Evolutionary conservation across 495 filamentous ascomycete genomes (phyloP), one percentile per base, ranked within the genome.

Genomic region (Penicillium flavigenum): DNA sequence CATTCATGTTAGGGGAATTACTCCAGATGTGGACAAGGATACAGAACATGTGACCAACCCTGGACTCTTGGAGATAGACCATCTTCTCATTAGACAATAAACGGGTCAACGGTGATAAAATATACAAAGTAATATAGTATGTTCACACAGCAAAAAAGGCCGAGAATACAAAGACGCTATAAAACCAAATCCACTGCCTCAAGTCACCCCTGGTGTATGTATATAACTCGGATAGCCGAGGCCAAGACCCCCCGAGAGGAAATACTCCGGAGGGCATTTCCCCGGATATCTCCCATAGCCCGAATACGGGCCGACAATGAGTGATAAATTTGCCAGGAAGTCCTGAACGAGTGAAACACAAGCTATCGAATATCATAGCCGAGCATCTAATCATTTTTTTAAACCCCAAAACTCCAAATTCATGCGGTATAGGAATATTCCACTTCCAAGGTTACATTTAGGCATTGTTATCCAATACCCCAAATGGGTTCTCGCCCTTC

Each of bases 401-500:
- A 29, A 4, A 0, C 39, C 58, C 59, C 49, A 47, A 57, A 47
- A 65, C 60, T 63, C 60, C 57, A 63, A 57, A 44, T 44, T 29
- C 20, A 66, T 64, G 58, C 48, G 45, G 61, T 29, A 54, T 6
- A 31, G 31, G 5, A 60, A 9, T 39, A 24, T 26, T 20, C 19
- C 32, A 54, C n/a, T 26, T 17, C 36, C 6, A 39, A 39, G n/a
- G 1, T 38, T 27, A 22, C 20, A 45, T 36, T 66, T 65, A 75
- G 22, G 68, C 65, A 41, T 72, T 60, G 32, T 56, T 63, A 34
- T 68, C 64, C 24, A 76, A 52, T 26, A 77, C 75, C 2, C 64
- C 72, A 52, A 65, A 77, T 0, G 73, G 71, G 51, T 76, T 76
- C 17, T 68, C 60, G 36, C 58, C 71, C 57, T 73, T 71, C 1